phyloP scores from a whole-genome alignment of 768 basidiomycete species.

The Leucocoprinus leucothites region DNA sequence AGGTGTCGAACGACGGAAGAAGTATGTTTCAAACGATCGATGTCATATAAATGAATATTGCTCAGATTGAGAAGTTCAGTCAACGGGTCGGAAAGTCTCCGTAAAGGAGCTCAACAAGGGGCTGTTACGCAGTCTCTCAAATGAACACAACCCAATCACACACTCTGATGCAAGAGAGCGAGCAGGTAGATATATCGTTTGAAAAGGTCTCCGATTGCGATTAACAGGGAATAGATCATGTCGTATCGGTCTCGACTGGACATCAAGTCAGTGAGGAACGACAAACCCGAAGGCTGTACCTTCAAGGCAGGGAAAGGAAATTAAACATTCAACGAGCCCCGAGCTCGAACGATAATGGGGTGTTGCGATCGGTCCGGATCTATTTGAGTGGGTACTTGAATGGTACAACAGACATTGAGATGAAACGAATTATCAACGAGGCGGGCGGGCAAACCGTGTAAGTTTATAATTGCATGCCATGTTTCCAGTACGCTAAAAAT shows the following conservation, averaged over 20 bases:
- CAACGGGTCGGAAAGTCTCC: neutral
- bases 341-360: conserved; percentile 13
- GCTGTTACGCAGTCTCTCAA: conserved; percentile 57
- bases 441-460: conserved; percentile 71
- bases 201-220: neutral
- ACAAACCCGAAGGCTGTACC: conserved; percentile 32
- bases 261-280: conserved; percentile 61
- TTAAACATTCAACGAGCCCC: conserved; percentile 27
- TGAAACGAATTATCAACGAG: conserved; percentile 62
- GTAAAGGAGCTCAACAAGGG: conserved; percentile 50
- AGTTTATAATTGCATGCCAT: conserved; percentile 16
- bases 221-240: conserved; percentile 38
- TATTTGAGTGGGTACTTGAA: conserved; percentile 72
- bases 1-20: neutral
- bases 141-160: conserved; percentile 75
- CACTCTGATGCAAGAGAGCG: conserved; percentile 63
- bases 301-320: conserved; percentile 44
- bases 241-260: conserved; percentile 63
- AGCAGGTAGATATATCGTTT: conserved; percentile 41
- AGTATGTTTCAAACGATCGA: conserved; percentile 1
- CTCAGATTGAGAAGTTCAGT: conserved; percentile 2
- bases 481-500: neutral
- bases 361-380: conserved; percentile 46
- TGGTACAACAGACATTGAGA: conserved; percentile 75
- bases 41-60: neutral